These are phyloP conservation scores for Aspergillus sp. DNA, from an alignment of 2,329 filamentous ascomycete species.

Conservation along the genomic window DNA sequence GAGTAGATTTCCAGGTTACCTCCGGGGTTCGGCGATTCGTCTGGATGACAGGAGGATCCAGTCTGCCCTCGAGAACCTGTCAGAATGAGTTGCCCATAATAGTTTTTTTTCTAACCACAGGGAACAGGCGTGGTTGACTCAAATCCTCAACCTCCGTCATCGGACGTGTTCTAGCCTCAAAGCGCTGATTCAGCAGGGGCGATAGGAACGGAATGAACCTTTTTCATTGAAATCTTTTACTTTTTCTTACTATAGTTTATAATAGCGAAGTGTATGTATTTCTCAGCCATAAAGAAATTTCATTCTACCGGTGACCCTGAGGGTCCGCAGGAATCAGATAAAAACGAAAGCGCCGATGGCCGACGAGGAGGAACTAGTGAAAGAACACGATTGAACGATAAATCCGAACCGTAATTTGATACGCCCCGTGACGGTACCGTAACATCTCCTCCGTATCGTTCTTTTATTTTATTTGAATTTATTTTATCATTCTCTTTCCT, in stretches of 20 bases:
- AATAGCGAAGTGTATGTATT: too few species aligned
- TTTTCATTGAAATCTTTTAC: not conserved
- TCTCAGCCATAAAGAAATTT: too few species aligned
- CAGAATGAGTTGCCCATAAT: not conserved
- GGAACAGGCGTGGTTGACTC: not conserved
- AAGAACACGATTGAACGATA: not conserved
- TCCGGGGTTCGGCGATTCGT: constrained; percentile 23
- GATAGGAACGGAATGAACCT: not conserved
- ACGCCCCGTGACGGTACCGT: not conserved
- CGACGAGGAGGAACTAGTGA: not conserved
- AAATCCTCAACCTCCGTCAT: constrained; percentile 18
- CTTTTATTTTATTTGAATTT: not conserved
- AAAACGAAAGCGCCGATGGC: not conserved
- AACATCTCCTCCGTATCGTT: not conserved
- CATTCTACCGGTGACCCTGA: not conserved
- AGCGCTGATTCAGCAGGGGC: not conserved
- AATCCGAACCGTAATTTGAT: not conserved
- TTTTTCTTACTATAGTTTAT: not conserved
- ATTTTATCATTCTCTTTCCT: not conserved
- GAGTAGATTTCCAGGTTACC: not conserved
- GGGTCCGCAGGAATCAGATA: not conserved
- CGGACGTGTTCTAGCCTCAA: constrained; percentile 10
- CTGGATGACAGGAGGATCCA: not conserved
- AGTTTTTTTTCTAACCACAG: not conserved
- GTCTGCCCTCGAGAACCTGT: not conserved